A percentile compares a stretch with the other conserved stretches of the same genome.
phyloP scores from a whole-genome alignment of 2,329 filamentous ascomycete species.

The Exophiala bonariae region DNA sequence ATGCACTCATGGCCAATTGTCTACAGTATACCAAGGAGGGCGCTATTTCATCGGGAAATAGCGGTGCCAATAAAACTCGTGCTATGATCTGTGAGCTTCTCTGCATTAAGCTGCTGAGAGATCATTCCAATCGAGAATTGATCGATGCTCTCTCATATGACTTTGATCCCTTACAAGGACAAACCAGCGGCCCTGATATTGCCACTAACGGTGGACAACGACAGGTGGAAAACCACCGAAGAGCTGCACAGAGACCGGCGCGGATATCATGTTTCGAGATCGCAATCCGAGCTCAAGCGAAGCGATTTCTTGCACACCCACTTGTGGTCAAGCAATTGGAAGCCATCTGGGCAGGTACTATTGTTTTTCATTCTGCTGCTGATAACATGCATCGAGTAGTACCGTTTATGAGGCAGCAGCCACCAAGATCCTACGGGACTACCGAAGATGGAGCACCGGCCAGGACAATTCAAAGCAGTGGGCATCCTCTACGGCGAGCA shows the following conservation, averaged over 20 bases:
- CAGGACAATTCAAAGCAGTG: constrained; percentile 22
- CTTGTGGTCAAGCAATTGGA: constrained; percentile 93
- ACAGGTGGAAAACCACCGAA: constrained; percentile 31
- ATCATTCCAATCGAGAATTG: constrained; percentile 84
- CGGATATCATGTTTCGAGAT: constrained; percentile 90
- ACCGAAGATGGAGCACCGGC: constrained; percentile 22
- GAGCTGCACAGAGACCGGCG: constrained; percentile 58
- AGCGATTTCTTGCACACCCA: constrained; percentile 88
- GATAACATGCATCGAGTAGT: constrained; percentile 72
- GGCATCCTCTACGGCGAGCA: constrained; percentile 51
- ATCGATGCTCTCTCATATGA: constrained; percentile 95
- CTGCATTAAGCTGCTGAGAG: constrained; percentile 84
- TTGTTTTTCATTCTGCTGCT: constrained; percentile 88
- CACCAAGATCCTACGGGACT: constrained; percentile 42
- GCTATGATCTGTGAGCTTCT: constrained; percentile 88
- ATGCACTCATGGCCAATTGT: constrained; percentile 89
- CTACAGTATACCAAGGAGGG: constrained; percentile 90
- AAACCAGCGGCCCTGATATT: constrained; percentile 51
- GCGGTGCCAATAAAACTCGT: constrained; percentile 78
- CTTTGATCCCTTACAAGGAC: constrained; percentile 86
- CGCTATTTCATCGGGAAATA: constrained; percentile 77
- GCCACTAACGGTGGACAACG: constrained; percentile 8
- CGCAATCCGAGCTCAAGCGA: constrained; percentile 87
- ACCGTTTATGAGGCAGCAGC: constrained; percentile 19
- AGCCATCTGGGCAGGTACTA: constrained; percentile 93